A percentile compares a stretch with the other conserved stretches of the same genome.
These are phyloP conservation scores for Waltiozyma sp. DNA, from an alignment of 1,139 yeast genomes.

Conservation along the genomic window DNA sequence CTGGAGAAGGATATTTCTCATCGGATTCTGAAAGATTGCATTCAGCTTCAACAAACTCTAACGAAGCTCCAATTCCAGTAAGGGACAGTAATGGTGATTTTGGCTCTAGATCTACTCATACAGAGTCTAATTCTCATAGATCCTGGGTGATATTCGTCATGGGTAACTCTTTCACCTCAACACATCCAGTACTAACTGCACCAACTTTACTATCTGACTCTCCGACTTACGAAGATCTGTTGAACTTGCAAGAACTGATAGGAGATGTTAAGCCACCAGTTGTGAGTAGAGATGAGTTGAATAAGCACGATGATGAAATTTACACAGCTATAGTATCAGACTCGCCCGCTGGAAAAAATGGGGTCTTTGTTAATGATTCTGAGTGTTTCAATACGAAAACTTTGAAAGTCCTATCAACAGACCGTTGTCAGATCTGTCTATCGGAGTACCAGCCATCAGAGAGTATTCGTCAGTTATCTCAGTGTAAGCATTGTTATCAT, in stretches of 20 bases:
- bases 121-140: conserved; percentile 9
- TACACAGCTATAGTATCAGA: conserved; percentile 3
- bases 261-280: conserved; percentile 35
- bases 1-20: neutral
- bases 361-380: no score
- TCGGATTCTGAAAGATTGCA: neutral
- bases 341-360: no score
- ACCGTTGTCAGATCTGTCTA: conserved; percentile 39
- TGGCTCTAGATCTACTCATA: neutral
- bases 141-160: conserved; percentile 42
- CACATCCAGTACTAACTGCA: conserved; percentile 37
- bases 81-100: neutral
- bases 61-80: conserved; percentile 2
- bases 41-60: neutral
- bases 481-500: conserved; percentile 41
- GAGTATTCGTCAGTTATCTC: conserved; percentile 29
- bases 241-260: conserved; percentile 31
- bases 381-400: neutral
- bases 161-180: conserved; percentile 35
- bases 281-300: conserved; percentile 30
- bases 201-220: conserved; percentile 35
- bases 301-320: conserved; percentile 15
- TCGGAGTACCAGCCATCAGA: conserved; percentile 35
- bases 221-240: conserved; percentile 38
- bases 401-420: neutral